A percentile compares a stretch with the other conserved stretches of the same genome.
Evolutionary conservation across 345 rosid genomes (phyloP).

Genomic region (Pistacia atlantica): DNA sequence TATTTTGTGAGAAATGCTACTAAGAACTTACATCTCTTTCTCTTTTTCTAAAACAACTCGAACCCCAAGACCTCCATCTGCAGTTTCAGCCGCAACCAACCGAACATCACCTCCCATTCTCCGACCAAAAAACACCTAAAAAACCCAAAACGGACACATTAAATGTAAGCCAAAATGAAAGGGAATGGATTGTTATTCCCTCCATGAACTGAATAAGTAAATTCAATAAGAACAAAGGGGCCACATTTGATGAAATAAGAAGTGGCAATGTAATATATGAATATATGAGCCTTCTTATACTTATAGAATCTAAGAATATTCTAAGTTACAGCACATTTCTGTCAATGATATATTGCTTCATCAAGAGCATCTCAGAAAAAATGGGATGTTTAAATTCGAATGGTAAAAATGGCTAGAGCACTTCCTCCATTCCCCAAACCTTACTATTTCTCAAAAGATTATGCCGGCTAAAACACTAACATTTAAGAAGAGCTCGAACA

Average conservation of each 20-base stretch:
- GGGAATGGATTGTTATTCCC: no score
- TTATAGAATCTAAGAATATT: background rate
- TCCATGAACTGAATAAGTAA: background rate
- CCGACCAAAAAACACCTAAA: conserved; percentile 32
- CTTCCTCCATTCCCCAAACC: background rate
- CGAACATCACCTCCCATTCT: conserved; percentile 28
- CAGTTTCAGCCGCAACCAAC: conserved; percentile 33
- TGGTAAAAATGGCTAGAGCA: background rate
- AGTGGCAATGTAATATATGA: background rate
- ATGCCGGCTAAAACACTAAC: background rate
- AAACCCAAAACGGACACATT: background rate
- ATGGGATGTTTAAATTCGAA: background rate
- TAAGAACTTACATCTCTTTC: conserved; percentile 20
- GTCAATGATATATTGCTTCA: background rate
- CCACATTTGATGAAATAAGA: background rate
- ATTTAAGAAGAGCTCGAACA: conserved; percentile 1
- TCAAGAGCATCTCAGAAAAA: background rate
- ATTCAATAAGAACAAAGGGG: background rate
- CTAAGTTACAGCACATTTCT: background rate
- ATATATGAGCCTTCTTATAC: no score
- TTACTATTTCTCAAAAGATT: background rate
- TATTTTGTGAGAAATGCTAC: background rate
- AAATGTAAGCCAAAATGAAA: background rate
- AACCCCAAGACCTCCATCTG: conserved; percentile 30
- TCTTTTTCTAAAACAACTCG: conserved; percentile 22